phyloP scores from a whole-genome alignment of 192 early-diverging fungal genomes.

The Pilobolus umbonatus region DNA sequence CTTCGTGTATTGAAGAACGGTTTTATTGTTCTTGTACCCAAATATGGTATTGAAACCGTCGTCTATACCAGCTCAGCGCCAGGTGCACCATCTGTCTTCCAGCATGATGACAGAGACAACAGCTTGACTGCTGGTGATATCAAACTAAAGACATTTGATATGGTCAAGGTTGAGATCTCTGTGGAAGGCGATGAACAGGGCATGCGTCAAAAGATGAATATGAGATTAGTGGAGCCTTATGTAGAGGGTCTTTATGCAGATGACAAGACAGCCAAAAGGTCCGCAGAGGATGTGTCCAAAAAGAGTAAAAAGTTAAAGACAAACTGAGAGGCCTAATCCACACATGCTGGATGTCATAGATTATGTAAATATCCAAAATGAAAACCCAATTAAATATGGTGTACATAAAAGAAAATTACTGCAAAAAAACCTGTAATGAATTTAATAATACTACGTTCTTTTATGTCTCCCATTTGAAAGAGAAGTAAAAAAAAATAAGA shows the following conservation, averaged over 20 bases:
- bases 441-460: too few relatives aligned
- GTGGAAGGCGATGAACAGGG: conserved; percentile 53
- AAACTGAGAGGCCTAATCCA: too few relatives aligned
- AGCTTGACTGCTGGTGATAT: conserved; percentile 36
- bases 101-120: conserved; percentile 42
- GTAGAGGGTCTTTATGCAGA: conserved; percentile 48
- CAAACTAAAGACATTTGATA: conserved; percentile 71
- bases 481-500: conserved; percentile 2
- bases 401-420: too few relatives aligned
- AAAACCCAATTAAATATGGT: too few relatives aligned
- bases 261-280: conserved; percentile 6
- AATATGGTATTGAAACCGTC: conserved; percentile 90
- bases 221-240: conserved; percentile 48
- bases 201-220: conserved; percentile 61
- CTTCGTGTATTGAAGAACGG: conserved; percentile 93
- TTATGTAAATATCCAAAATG: too few relatives aligned
- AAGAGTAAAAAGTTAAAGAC: conserved; percentile 1
- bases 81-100: conserved; percentile 26
- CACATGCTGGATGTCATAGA: too few relatives aligned
- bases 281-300: neutral
- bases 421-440: too few relatives aligned
- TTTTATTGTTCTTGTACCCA: conserved; percentile 86
- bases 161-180: conserved; percentile 71
- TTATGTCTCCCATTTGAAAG: too few relatives aligned
- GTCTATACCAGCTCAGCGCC: conserved; percentile 56